These are phyloP conservation scores for Hamigera avellanea DNA, from an alignment of 495 filamentous ascomycete species.

Conservation along the genomic window DNA sequence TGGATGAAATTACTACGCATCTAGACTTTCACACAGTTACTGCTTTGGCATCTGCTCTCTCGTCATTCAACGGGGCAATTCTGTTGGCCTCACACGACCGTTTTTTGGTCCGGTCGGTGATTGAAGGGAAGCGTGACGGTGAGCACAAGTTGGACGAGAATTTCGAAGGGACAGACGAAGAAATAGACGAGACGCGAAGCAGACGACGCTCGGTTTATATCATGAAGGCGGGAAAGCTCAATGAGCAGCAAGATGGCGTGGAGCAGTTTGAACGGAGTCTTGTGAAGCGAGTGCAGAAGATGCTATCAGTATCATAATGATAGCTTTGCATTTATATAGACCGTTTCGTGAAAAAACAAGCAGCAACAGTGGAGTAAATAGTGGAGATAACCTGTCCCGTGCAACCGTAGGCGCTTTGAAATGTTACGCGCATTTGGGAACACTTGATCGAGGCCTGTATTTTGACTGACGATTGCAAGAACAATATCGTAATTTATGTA, in stretches of 20 bases:
- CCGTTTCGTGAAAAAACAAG: no score
- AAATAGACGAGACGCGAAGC: constrained; percentile 29
- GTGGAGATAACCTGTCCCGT: background rate
- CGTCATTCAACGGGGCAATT: constrained; percentile 57
- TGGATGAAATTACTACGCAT: constrained; percentile 83
- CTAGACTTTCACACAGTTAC: constrained; percentile 67
- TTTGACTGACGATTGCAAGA: background rate
- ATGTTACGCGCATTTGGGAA: background rate
- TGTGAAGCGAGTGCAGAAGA: constrained; percentile 42
- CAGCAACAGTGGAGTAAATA: background rate
- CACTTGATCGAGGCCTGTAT: background rate
- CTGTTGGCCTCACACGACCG: constrained; percentile 68
- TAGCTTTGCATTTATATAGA: no score
- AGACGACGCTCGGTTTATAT: constrained; percentile 48
- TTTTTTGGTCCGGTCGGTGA: constrained; percentile 56
- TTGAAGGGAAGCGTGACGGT: constrained; percentile 47
- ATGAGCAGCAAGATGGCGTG: constrained; percentile 45
- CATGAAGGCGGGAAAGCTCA: constrained; percentile 44
- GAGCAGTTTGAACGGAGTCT: constrained; percentile 52
- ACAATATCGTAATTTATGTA: no score
- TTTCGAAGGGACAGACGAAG: constrained; percentile 37
- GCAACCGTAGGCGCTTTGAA: background rate
- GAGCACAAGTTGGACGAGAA: constrained; percentile 34
- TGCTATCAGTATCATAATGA: constrained; percentile 11
- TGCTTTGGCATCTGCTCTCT: constrained; percentile 53